Evolutionary conservation across 768 basidiomycete genomes (phyloP).

Genomic region (Boletus tylopilopsis): DNA sequence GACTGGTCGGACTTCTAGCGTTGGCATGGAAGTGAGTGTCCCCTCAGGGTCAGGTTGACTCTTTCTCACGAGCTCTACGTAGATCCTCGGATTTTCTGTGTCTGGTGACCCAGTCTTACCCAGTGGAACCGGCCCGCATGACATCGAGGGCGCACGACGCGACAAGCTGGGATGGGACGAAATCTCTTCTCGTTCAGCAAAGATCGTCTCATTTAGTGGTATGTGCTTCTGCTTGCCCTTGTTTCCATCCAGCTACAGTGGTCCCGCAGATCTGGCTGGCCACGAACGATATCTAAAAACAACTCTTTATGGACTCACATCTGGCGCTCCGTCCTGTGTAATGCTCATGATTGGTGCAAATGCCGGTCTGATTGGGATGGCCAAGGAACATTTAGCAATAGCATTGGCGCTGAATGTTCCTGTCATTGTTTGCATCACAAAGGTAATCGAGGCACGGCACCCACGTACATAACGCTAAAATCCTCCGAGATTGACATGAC

Average conservation of each 20-base stretch:
- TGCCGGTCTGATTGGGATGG: constrained; percentile 88
- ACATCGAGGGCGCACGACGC: constrained; percentile 62
- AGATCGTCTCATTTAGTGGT: constrained; percentile 94
- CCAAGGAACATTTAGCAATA: constrained; percentile 95
- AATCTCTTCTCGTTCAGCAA: constrained; percentile 82
- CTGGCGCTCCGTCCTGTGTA: constrained; percentile 88
- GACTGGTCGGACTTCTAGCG: constrained; percentile 90
- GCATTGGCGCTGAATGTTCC: constrained; percentile 92
- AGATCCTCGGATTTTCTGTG: constrained; percentile 88
- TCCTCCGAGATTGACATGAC: constrained; percentile 85
- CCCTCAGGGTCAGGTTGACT: neutral
- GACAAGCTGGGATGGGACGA: constrained; percentile 97
- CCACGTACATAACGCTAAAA: neutral
- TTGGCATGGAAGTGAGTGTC: constrained; percentile 89
- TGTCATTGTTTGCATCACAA: constrained; percentile 90
- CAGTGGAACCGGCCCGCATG: constrained; percentile 48
- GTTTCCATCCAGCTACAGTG: neutral
- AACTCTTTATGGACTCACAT: constrained; percentile 91
- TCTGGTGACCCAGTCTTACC: constrained; percentile 80
- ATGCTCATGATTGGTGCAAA: constrained; percentile 95
- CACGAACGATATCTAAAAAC: constrained; percentile 93
- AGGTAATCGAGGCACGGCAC: constrained; percentile 44
- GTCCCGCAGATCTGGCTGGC: constrained; percentile 79
- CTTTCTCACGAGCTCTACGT: neutral
- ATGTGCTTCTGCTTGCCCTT: constrained; percentile 7